Conservation (phyloP, 257 asterid species). For the Capsicum rhomboideum region DNA sequence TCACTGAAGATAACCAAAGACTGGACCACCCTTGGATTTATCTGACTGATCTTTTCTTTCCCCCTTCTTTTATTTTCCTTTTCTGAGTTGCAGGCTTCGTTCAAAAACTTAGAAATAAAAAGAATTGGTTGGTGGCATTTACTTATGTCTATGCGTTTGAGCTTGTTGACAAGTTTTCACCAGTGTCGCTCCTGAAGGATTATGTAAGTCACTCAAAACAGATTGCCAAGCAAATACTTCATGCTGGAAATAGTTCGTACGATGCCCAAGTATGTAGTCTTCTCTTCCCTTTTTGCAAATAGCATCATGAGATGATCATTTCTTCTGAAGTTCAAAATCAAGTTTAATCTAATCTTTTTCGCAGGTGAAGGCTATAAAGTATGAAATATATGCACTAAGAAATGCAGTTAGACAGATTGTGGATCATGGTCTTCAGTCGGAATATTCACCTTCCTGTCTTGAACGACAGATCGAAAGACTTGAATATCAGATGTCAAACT, state of each 20-base stretch:
- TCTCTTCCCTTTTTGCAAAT: not conserved
- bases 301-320: not conserved
- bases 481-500: not conserved
- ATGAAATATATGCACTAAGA: constrained; percentile 3
- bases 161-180: constrained; percentile 5
- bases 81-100: constrained; percentile 1
- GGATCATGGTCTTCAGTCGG: constrained; percentile 6
- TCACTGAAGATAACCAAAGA: not conserved
- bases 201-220: not conserved
- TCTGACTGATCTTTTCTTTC: not conserved
- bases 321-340: not conserved
- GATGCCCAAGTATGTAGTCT: not conserved
- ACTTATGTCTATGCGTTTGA: constrained; percentile 11
- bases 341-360: not conserved
- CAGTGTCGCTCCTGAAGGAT: constrained; percentile 12
- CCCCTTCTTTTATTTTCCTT: not conserved
- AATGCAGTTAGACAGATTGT: constrained; percentile 1
- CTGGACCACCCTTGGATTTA: not conserved
- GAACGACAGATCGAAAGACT: not conserved
- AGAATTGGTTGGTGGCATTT: constrained; percentile 6
- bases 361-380: constrained; percentile 4
- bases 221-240: not conserved
- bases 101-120: not conserved
- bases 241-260: not conserved
- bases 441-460: constrained; percentile 11